A percentile compares a stretch with the other conserved stretches of the same genome.
phyloP scores from a whole-genome alignment of 495 filamentous ascomycete species.

The Penicillium cinerascens region DNA sequence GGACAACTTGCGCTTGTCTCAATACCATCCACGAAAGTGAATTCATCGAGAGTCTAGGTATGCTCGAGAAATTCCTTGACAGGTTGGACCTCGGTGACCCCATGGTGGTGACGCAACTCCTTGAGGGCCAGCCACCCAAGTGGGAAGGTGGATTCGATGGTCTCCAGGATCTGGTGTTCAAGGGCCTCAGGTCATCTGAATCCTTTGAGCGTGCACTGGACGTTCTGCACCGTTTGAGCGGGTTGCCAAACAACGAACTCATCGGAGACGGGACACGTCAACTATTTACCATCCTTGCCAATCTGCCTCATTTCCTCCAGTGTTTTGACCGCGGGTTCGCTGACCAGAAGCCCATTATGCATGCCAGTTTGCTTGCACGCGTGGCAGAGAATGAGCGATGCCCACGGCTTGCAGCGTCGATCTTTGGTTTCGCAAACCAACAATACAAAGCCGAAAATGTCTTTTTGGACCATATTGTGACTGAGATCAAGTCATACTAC shows the following conservation, averaged over 20 bases:
- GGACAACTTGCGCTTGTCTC: conserved; percentile 93
- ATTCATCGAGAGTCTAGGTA: conserved; percentile 84
- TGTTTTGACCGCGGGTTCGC: conserved; percentile 65
- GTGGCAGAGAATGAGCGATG: conserved; percentile 65
- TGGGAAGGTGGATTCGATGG: conserved; percentile 93
- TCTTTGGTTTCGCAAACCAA: conserved; percentile 66
- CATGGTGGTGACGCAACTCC: conserved; percentile 61
- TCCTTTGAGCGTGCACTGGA: conserved; percentile 74
- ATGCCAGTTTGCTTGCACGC: conserved; percentile 64
- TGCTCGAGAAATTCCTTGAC: conserved; percentile 83
- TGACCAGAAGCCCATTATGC: conserved; percentile 52
- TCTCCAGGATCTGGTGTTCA: conserved; percentile 79
- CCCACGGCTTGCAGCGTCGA: conserved; percentile 44
- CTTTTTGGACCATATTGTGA: conserved; percentile 71
- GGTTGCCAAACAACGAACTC: conserved; percentile 73
- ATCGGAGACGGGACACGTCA: conserved; percentile 78
- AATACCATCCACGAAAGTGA: conserved; percentile 95
- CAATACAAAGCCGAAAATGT: conserved; percentile 69
- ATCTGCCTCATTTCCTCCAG: conserved; percentile 82
- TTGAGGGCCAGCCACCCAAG: conserved; percentile 73
- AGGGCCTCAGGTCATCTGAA: conserved; percentile 82
- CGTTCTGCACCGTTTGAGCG: conserved; percentile 71
- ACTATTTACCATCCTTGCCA: conserved; percentile 80
- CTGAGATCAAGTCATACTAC: conserved; percentile 72
- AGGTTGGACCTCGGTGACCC: conserved; percentile 78